These are phyloP conservation scores for Orobanche coerulescens DNA, from an alignment of 257 asterid genomes.

Conservation along the genomic window DNA sequence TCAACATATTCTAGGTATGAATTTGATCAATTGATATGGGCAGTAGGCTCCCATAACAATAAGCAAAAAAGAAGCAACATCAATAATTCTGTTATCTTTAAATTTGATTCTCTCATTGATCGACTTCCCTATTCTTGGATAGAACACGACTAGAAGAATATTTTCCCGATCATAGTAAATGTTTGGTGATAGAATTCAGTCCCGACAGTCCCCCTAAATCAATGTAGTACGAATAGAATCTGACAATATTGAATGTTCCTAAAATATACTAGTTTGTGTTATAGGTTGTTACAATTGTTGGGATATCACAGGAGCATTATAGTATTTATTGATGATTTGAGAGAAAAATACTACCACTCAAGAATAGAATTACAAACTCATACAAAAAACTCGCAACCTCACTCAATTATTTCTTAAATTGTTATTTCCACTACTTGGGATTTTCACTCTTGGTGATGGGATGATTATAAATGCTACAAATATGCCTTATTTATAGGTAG, in stretches of 20 bases:
- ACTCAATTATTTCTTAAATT: no score
- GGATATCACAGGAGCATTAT: no score
- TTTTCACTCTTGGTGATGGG: no score
- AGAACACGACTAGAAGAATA: conserved; percentile 2
- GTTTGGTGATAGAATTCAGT: neutral
- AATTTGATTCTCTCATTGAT: conserved; percentile 5
- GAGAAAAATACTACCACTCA: no score
- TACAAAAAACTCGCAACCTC: no score
- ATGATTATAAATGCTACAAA: no score
- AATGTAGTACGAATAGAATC: neutral
- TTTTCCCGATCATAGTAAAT: neutral
- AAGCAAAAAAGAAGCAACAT: neutral
- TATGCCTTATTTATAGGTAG: no score
- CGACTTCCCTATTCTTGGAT: conserved; percentile 7
- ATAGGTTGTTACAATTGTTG: no score
- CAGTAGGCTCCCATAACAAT: conserved; percentile 10
- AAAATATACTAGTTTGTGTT: neutral
- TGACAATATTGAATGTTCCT: neutral
- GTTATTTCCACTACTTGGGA: no score
- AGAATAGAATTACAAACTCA: no score
- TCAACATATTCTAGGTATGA: conserved; percentile 69
- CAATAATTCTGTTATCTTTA: neutral
- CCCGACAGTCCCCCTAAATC: neutral
- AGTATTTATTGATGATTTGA: neutral
- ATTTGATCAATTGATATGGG: conserved; percentile 18